These are phyloP conservation scores for Boletus hoseneyae DNA, from an alignment of 1,284 basidiomycete species.

Conservation along the genomic window DNA sequence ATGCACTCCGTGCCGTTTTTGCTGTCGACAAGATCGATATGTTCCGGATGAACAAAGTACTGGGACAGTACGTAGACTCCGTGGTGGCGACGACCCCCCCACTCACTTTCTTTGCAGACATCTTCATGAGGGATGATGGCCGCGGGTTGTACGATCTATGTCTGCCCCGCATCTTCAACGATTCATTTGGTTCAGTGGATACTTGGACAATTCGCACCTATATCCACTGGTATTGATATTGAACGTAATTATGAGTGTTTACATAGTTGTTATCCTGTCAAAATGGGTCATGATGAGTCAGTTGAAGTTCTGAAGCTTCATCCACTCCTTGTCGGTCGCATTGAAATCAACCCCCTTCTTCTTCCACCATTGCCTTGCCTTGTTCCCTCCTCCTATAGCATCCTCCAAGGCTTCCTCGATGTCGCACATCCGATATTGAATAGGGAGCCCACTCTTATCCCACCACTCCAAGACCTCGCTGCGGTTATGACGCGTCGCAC, in stretches of 20 bases:
- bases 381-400: slow-evolving; percentile 69
- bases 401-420: slow-evolving; percentile 84
- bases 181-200: neutral
- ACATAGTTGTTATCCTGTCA: too few relatives aligned
- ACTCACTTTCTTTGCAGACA: slow-evolving; percentile 23
- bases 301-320: slow-evolving; percentile 72
- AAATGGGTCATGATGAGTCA: slow-evolving; percentile 28
- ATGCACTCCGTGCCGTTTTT: slow-evolving; percentile 65
- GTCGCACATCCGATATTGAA: slow-evolving; percentile 82
- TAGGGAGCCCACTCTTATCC: slow-evolving; percentile 68
- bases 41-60: slow-evolving; percentile 84
- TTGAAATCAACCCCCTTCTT: slow-evolving; percentile 74
- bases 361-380: slow-evolving; percentile 74
- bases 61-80: slow-evolving; percentile 60
- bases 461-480: slow-evolving; percentile 85
- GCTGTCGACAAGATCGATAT: slow-evolving; percentile 76
- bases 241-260: neutral
- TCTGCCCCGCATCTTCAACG: slow-evolving; percentile 1
- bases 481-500: slow-evolving; percentile 75
- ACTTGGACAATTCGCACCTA: slow-evolving; percentile 10
- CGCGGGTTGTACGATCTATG: slow-evolving; percentile 1
- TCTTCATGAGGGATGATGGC: slow-evolving; percentile 30
- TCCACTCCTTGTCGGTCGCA: slow-evolving; percentile 78
- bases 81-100: neutral
- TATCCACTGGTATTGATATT: slow-evolving; percentile 1